Base-by-base conservation (phyloP, 176 grass and related monocot species). In the Carex myosuroides region DNA sequence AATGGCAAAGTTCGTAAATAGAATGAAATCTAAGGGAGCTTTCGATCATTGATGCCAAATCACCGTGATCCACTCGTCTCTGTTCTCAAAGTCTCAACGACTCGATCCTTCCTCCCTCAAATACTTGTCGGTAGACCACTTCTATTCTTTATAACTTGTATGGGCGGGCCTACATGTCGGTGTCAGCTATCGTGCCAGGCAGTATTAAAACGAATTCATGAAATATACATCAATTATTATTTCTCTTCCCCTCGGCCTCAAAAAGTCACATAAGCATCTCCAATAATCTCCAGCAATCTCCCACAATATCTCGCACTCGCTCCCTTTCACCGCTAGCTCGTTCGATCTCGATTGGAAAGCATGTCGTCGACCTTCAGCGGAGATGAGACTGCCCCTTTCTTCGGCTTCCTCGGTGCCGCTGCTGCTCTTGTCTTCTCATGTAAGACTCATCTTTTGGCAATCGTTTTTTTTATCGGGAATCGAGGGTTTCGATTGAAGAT, bases 331-430 rank as follows among this genome's bases (percentile, higher is more conserved):
- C 75, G 77, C 65, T 83, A 60, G 13, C 53, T 54, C 80, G 12
- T 54, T 2, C 63, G 78, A 81, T 77, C 7, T 4, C 4, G 63
- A 59, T 32, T 57, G 55, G 52, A 20, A 71, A 90, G 53, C 79
- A 92, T 94, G 92, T 88, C 88, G 85, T 93, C 93, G 59, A 86
- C 52, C 75, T 98, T 98, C 88, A 98, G 96, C 89, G 96, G 96
- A 56, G 96, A 98, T 87, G 96, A 95, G 85, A 98, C 96, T 1
- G 96, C 96, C 13, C 96, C 95, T 73, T 98, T 98, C 93, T 98
- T 98, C 88, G 96, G 96, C 63, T 98, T 98, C 88, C 96, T 98
- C 83, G 96, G 96, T 79, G 96, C 96, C 64, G 96, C 96, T 56
- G 86, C 91, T 2, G 96, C 96, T 41, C 96, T 98, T 18, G 87